Percentiles rank a stretch among this genome's conserved stretches.
These are phyloP conservation scores for Vigna mungo DNA, from an alignment of 306 rosid genomes.

Conservation along the genomic window DNA sequence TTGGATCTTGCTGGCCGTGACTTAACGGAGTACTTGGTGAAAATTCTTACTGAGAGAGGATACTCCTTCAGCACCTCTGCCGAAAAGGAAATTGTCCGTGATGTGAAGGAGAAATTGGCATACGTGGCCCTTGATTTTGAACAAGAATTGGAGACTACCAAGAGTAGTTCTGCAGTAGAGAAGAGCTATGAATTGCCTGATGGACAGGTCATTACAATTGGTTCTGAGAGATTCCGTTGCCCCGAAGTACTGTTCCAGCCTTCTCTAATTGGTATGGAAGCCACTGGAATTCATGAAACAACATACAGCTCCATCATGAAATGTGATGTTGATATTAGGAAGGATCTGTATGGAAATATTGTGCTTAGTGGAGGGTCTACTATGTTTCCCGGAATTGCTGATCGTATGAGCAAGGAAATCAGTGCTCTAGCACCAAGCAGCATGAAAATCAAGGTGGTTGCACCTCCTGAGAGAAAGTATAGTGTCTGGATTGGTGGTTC, in stretches of 20 bases:
- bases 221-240: slow-evolving; percentile 83
- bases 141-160: slow-evolving; percentile 74
- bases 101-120: slow-evolving; percentile 76
- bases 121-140: slow-evolving; percentile 78
- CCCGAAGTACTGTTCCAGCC: slow-evolving; percentile 87
- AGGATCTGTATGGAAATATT: slow-evolving; percentile 74
- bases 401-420: slow-evolving; percentile 83
- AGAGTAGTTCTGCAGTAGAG: slow-evolving; percentile 71
- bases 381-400: slow-evolving; percentile 82
- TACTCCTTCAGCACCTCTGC: slow-evolving; percentile 77
- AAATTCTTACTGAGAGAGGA: slow-evolving; percentile 78
- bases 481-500: slow-evolving; percentile 91
- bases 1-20: slow-evolving; percentile 87
- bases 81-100: slow-evolving; percentile 85
- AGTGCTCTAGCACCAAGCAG: slow-evolving; percentile 82
- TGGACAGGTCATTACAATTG: slow-evolving; percentile 78
- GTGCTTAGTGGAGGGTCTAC: slow-evolving; percentile 83
- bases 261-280: slow-evolving; percentile 77
- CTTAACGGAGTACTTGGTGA: slow-evolving; percentile 69
- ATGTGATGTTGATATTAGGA: slow-evolving; percentile 83
- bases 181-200: slow-evolving; percentile 79
- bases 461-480: slow-evolving; percentile 80
- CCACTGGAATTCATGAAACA: slow-evolving; percentile 76
- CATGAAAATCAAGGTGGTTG: slow-evolving; percentile 87
- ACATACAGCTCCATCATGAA: slow-evolving; percentile 82